phyloP scores from a whole-genome alignment of 2,329 filamentous ascomycete genomes.

The Colletotrichum tabaci region DNA sequence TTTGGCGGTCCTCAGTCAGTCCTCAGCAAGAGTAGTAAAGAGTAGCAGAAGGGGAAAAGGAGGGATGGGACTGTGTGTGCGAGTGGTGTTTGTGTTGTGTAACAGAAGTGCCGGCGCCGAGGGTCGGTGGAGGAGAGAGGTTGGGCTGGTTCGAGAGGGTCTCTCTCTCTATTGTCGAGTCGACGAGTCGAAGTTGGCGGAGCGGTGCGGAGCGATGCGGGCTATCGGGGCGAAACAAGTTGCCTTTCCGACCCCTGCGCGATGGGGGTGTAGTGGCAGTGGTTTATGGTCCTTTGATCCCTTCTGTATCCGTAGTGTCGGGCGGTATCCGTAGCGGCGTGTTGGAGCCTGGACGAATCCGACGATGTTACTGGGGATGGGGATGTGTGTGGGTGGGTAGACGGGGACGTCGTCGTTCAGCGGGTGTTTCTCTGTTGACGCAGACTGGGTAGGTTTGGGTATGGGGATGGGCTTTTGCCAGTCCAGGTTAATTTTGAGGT shows the following conservation, averaged over 20 bases:
- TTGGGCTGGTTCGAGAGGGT: slow-evolving; percentile 41
- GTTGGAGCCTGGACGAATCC: neutral
- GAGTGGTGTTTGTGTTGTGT: slow-evolving; percentile 21
- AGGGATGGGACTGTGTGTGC: neutral
- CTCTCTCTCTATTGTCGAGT: slow-evolving; percentile 28
- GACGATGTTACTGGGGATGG: too few relatives aligned
- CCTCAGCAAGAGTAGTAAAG: neutral
- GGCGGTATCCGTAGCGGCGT: neutral
- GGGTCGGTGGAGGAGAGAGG: slow-evolving; percentile 40
- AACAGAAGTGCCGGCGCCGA: slow-evolving; percentile 41
- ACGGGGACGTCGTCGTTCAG: neutral
- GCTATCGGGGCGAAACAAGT: slow-evolving; percentile 41
- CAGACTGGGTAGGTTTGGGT: neutral
- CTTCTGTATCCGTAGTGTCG: neutral
- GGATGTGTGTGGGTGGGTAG: too few relatives aligned
- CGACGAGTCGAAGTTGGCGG: slow-evolving; percentile 38
- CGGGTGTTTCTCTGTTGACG: neutral
- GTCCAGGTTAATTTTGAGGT: slow-evolving; percentile 15
- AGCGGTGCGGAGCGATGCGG: slow-evolving; percentile 41
- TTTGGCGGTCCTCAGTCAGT: neutral
- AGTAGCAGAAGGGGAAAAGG: slow-evolving; percentile 1
- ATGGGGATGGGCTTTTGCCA: neutral
- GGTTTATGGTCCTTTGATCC: neutral
- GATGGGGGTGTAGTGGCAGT: neutral
- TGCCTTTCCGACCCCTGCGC: slow-evolving; percentile 19